phyloP scores from a whole-genome alignment of 2,329 filamentous ascomycete genomes.

The Colletotrichum orchidophilum region DNA sequence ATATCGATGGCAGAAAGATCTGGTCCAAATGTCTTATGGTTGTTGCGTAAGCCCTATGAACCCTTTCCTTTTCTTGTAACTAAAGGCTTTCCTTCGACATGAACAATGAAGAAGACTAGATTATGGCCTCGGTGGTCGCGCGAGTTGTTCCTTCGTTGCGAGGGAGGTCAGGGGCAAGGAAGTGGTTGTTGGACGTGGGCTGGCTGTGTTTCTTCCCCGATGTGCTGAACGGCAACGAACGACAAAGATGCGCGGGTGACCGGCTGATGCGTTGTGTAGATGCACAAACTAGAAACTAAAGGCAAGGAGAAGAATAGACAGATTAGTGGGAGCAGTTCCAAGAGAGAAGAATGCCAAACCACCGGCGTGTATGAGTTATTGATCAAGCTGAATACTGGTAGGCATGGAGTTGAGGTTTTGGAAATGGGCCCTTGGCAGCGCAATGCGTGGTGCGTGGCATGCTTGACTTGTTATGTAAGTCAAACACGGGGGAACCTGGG shows the following conservation, averaged over 20 bases:
- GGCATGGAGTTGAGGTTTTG: conserved; percentile 32
- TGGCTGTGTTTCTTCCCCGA: neutral
- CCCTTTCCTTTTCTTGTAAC: neutral
- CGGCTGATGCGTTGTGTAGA: neutral
- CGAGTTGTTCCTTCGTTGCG: neutral
- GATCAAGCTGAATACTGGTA: conserved; percentile 27
- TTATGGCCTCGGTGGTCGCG: neutral
- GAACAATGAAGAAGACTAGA: neutral
- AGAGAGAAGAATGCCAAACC: neutral
- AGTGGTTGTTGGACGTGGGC: neutral
- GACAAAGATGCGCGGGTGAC: neutral
- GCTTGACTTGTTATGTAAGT: conserved; percentile 35
- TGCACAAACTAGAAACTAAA: conserved; percentile 8
- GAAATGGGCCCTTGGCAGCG: conserved; percentile 24
- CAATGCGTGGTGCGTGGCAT: conserved; percentile 34
- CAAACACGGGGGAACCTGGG: conserved; percentile 28
- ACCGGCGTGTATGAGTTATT: conserved; percentile 24
- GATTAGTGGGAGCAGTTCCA: conserved; percentile 3
- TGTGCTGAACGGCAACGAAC: conserved; percentile 1
- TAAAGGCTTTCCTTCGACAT: neutral
- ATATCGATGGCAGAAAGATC: neutral
- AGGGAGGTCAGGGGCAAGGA: neutral
- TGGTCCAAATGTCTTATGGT: neutral
- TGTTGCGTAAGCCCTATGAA: neutral
- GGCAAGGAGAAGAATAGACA: conserved; percentile 5